These are phyloP conservation scores for Protomyces macrosporus DNA, from an alignment of 1,139 yeast species.

Conservation along the genomic window DNA sequence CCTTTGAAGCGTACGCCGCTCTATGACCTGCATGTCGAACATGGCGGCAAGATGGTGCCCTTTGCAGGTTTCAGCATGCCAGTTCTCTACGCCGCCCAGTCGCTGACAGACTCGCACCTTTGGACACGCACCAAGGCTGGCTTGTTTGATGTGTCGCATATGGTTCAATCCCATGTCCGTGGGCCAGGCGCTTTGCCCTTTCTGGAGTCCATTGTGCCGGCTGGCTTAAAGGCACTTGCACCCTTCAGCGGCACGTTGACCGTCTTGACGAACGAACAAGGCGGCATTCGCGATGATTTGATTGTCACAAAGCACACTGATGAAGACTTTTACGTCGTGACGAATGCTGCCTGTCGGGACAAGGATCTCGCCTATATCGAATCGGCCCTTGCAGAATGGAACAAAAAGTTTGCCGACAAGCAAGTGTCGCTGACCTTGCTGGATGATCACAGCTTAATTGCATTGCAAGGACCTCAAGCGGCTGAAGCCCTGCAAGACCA, in stretches of 20 bases:
- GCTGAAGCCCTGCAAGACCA: constrained; percentile 59
- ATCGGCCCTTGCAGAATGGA: constrained; percentile 45
- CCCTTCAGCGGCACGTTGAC: constrained; percentile 67
- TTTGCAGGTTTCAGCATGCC: constrained; percentile 97
- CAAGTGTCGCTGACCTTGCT: constrained; percentile 58
- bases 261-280: constrained; percentile 64
- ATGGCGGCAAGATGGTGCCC: constrained; percentile 88
- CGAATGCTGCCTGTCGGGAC: constrained; percentile 91
- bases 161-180: constrained; percentile 49
- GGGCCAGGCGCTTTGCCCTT: constrained; percentile 69
- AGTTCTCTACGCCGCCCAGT: constrained; percentile 65
- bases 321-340: constrained; percentile 80
- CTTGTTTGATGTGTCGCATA: constrained; percentile 91
- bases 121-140: constrained; percentile 92
- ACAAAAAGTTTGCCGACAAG: constrained; percentile 32
- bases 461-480: constrained; percentile 76
- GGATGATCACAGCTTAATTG: constrained; percentile 66
- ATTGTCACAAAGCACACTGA: constrained; percentile 79
- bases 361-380: constrained; percentile 66
- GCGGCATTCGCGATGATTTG: constrained; percentile 84
- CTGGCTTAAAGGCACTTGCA: constrained; percentile 58
- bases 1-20: constrained; percentile 63
- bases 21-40: constrained; percentile 66
- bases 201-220: constrained; percentile 76
- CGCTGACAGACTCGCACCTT: constrained; percentile 86